Conservation (phyloP, 2,329 filamentous ascomycete species). For the Neonectria coccinea region DNA sequence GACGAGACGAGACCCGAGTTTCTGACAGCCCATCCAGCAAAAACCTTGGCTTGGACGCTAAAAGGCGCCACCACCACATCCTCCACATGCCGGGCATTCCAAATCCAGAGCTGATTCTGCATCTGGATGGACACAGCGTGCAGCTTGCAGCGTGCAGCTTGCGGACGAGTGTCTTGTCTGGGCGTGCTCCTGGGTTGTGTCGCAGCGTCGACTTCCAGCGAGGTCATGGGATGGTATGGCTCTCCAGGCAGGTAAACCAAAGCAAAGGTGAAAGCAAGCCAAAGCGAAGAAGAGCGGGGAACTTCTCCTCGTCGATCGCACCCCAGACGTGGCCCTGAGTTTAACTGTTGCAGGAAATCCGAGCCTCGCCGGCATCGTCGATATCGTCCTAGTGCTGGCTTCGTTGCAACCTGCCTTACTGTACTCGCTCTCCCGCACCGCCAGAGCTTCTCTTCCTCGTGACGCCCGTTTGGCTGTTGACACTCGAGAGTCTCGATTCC, state of each 20-base stretch:
- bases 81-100: slow-evolving; percentile 25
- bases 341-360: slow-evolving; percentile 41
- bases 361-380: slow-evolving; percentile 36
- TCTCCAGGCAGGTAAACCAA: not conserved
- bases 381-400: slow-evolving; percentile 36
- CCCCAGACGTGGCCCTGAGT: slow-evolving; percentile 37
- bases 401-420: slow-evolving; percentile 6
- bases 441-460: slow-evolving; percentile 12
- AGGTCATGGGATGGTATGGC: slow-evolving; percentile 20
- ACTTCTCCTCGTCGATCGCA: slow-evolving; percentile 23
- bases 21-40: not conserved
- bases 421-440: slow-evolving; percentile 2
- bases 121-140: not conserved
- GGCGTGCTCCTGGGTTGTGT: not conserved
- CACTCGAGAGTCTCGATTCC: slow-evolving; percentile 15
- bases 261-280: not conserved
- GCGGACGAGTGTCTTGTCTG: slow-evolving; percentile 4
- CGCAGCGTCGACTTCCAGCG: not conserved
- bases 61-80: slow-evolving; percentile 22
- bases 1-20: not conserved
- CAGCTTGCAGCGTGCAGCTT: slow-evolving; percentile 7
- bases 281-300: not conserved
- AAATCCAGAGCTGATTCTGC: slow-evolving; percentile 14
- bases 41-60: slow-evolving; percentile 21
- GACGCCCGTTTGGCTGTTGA: slow-evolving; percentile 6